A percentile compares a stretch with the other conserved stretches of the same genome.
Conservation (phyloP, 768 basidiomycete genomes). For the Boletellus ananas region DNA sequence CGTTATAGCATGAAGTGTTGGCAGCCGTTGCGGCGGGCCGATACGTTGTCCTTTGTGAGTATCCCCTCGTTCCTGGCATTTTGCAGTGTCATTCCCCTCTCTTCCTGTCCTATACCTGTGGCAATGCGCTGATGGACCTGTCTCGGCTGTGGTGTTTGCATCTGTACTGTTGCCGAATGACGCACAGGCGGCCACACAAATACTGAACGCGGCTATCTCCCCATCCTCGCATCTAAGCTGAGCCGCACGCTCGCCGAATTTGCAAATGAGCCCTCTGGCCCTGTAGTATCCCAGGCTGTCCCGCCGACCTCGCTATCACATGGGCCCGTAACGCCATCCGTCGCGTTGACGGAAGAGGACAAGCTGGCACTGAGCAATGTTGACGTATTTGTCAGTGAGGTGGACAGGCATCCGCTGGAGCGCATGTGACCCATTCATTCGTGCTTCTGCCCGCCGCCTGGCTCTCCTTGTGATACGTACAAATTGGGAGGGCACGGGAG, state of each 20-base stretch:
- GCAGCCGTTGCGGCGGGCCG: slow-evolving; percentile 72
- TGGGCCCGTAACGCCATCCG: slow-evolving; percentile 13
- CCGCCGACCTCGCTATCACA: slow-evolving; percentile 27
- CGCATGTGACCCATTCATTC: slow-evolving; percentile 47
- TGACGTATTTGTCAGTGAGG: slow-evolving; percentile 67
- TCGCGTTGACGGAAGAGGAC: slow-evolving; percentile 31
- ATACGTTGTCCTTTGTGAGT: slow-evolving; percentile 81
- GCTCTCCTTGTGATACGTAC: no score
- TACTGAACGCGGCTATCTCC: slow-evolving; percentile 92
- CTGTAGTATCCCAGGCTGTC: background rate
- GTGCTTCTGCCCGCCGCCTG: background rate
- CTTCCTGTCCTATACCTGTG: slow-evolving; percentile 6
- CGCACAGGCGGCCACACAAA: slow-evolving; percentile 82
- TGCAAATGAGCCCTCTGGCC: slow-evolving; percentile 17
- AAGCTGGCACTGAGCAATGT: slow-evolving; percentile 29
- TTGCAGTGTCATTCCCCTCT: background rate
- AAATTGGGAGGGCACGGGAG: no score
- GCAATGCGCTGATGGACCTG: slow-evolving; percentile 11
- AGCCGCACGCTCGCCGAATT: slow-evolving; percentile 42
- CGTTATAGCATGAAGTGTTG: slow-evolving; percentile 76
- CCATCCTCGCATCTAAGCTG: slow-evolving; percentile 65
- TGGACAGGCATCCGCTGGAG: slow-evolving; percentile 71
- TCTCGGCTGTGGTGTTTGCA: slow-evolving; percentile 12
- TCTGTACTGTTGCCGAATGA: slow-evolving; percentile 17
- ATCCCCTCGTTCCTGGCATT: background rate